Evolutionary conservation across 345 rosid genomes (phyloP).

Genomic region (Aurinia saxatilis): DNA sequence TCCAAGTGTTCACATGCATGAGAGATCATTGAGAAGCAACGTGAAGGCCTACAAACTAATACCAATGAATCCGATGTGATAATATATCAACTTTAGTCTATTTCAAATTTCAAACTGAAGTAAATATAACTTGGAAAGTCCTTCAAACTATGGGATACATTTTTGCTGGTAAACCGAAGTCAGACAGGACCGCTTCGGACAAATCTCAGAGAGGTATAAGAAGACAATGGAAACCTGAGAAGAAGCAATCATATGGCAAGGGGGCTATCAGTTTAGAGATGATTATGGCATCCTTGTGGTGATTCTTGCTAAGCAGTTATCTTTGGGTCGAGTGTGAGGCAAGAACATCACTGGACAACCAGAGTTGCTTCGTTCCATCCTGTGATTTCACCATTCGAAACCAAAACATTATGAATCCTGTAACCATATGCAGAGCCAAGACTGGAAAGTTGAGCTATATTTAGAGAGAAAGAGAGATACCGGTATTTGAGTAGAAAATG

Average conservation of each 20-base stretch:
- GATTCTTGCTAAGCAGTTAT: slow-evolving; percentile 32
- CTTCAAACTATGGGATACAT: too few species aligned
- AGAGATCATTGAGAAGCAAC: too few species aligned
- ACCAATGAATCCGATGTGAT: too few species aligned
- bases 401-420: not conserved
- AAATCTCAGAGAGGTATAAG: too few species aligned
- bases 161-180: too few species aligned
- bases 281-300: slow-evolving; percentile 16
- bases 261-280: slow-evolving; percentile 7
- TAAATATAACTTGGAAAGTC: too few species aligned
- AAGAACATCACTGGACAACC: slow-evolving; percentile 23
- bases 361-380: slow-evolving; percentile 27
- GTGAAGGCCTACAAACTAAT: too few species aligned
- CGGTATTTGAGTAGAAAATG: slow-evolving; percentile 63
- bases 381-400: not conserved
- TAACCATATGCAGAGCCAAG: not conserved
- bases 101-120: too few species aligned
- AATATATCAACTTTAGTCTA: too few species aligned
- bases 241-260: not conserved
- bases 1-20: too few species aligned
- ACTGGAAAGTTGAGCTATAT: not conserved
- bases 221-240: slow-evolving; percentile 7
- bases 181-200: too few species aligned
- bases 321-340: slow-evolving; percentile 30
- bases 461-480: slow-evolving; percentile 22